phyloP scores from a whole-genome alignment of 1,139 yeast species.

The Sugiyamaella xylanicola region DNA sequence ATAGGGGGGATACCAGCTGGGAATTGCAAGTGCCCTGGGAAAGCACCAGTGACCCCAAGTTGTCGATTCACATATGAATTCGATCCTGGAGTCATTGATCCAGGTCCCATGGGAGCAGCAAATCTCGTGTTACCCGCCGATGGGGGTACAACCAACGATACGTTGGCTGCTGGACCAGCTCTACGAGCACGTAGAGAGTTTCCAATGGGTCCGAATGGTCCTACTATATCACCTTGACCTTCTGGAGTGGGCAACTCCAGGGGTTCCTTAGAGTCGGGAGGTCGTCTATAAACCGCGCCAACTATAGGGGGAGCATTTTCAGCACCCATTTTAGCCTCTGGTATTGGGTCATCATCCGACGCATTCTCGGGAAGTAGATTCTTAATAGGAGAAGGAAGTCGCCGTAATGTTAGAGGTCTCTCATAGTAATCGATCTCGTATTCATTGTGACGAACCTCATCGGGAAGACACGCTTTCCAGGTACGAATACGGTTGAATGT shows the following conservation, averaged over 20 bases:
- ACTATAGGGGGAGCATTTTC: constrained; percentile 89
- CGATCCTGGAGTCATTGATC: no score
- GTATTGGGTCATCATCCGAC: constrained; percentile 68
- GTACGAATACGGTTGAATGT: constrained; percentile 93
- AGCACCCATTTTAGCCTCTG: constrained; percentile 78
- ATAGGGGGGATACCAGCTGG: constrained; percentile 33
- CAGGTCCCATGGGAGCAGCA: constrained; percentile 1
- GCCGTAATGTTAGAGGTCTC: constrained; percentile 52
- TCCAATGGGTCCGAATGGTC: constrained; percentile 18
- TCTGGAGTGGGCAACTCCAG: constrained; percentile 63
- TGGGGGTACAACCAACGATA: constrained; percentile 3
- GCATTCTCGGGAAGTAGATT: constrained; percentile 75
- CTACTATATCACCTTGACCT: constrained; percentile 28
- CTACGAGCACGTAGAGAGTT: background rate
- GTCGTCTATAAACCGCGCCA: constrained; percentile 85
- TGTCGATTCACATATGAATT: background rate
- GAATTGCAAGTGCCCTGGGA: background rate
- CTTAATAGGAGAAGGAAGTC: constrained; percentile 85
- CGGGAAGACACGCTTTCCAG: constrained; percentile 98
- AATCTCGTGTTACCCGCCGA: background rate
- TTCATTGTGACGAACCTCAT: constrained; percentile 87
- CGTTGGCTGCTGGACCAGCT: constrained; percentile 9
- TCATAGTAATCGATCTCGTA: constrained; percentile 62
- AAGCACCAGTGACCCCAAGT: background rate
- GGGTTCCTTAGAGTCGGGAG: constrained; percentile 70